These are phyloP conservation scores for Verticillium longisporum DNA, from an alignment of 2,329 filamentous ascomycete species.

Conservation along the genomic window DNA sequence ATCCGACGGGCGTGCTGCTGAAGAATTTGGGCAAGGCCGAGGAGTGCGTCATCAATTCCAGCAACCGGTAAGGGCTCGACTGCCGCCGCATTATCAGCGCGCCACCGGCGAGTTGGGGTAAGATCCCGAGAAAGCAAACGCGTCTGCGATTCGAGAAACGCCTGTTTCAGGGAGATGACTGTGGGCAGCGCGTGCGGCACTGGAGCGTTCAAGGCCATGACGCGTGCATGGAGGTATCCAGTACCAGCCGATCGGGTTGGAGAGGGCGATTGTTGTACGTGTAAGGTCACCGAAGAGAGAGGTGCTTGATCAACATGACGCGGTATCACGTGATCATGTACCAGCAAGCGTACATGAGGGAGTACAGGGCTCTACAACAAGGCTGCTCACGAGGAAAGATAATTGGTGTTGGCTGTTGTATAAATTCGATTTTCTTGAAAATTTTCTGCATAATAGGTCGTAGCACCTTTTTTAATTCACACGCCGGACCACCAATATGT, in stretches of 20 bases:
- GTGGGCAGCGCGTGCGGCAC: conserved; percentile 34
- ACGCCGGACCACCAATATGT: conserved; percentile 63
- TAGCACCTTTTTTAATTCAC: too few relatives aligned
- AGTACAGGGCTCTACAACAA: too few relatives aligned
- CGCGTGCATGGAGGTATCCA: conserved; percentile 2
- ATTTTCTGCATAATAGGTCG: too few relatives aligned
- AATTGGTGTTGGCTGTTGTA: too few relatives aligned
- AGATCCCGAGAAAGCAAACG: conserved; percentile 55
- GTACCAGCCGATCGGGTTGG: too few relatives aligned
- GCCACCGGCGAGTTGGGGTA: conserved; percentile 47
- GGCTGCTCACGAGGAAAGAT: too few relatives aligned
- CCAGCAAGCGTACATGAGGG: too few relatives aligned
- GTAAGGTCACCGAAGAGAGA: too few relatives aligned
- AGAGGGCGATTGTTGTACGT: too few relatives aligned
- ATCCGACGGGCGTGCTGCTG: conserved; percentile 59
- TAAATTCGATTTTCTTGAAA: too few relatives aligned
- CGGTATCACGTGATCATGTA: too few relatives aligned
- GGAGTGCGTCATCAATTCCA: conserved; percentile 49
- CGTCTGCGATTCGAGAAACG: conserved; percentile 57
- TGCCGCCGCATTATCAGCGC: conserved; percentile 34
- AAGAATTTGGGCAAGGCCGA: conserved; percentile 53
- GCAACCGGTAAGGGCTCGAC: conserved; percentile 35
- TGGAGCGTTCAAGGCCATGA: conserved; percentile 14
- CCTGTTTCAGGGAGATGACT: conserved; percentile 55
- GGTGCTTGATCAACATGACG: too few relatives aligned